phyloP scores from a whole-genome alignment of 148 eudicot genomes.

The Chenopodium berlandieri region DNA sequence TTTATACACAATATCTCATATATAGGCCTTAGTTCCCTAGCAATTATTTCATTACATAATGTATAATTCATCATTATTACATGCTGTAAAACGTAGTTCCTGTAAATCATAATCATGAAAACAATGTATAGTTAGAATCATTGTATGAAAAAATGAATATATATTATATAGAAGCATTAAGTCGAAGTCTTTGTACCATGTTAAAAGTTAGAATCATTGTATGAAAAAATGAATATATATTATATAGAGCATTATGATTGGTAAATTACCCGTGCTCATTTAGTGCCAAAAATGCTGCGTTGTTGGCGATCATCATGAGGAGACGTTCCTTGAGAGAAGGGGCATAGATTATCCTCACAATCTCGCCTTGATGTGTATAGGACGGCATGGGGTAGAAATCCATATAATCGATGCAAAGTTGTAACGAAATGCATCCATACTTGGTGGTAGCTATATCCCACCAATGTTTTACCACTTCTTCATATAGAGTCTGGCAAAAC shows the following conservation, averaged over 20 bases:
- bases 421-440: constrained; percentile 22
- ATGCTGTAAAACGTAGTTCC: constrained; percentile 26
- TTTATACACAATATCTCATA: background rate
- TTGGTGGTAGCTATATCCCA: background rate
- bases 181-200: too few relatives aligned
- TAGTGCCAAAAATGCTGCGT: background rate
- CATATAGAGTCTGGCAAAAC: constrained; percentile 16
- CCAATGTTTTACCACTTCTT: constrained; percentile 3
- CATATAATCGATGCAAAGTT: constrained; percentile 16
- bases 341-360: background rate
- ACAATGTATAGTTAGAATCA: too few relatives aligned
- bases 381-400: background rate
- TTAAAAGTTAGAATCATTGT: too few relatives aligned
- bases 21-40: background rate
- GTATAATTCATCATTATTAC: background rate
- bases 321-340: background rate
- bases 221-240: too few relatives aligned
- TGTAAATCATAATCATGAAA: background rate
- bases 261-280: constrained; percentile 9
- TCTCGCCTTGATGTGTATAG: background rate
- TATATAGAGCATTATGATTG: too few relatives aligned
- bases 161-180: too few relatives aligned
- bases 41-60: background rate
- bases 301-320: background rate
- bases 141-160: too few relatives aligned